phyloP scores from a whole-genome alignment of 2,329 filamentous ascomycete species.

The Clarireedia sp. region DNA sequence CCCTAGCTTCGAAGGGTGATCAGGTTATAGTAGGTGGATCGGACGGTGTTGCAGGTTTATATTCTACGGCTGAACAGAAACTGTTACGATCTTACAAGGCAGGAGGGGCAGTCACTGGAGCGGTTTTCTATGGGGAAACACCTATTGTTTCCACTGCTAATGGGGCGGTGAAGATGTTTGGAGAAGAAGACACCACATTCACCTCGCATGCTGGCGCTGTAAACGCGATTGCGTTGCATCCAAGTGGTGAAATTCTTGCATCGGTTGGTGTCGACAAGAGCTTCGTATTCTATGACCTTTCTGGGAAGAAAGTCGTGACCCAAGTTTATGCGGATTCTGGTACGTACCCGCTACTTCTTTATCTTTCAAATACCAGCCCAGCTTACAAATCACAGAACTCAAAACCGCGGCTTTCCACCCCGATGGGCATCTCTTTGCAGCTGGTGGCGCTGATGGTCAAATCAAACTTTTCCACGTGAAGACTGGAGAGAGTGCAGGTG shows the following conservation, averaged over 20 bases:
- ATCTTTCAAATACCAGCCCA: background rate
- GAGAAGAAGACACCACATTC: constrained; percentile 59
- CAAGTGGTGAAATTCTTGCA: constrained; percentile 72
- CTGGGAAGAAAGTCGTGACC: constrained; percentile 57
- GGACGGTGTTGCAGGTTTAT: constrained; percentile 62
- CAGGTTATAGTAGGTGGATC: constrained; percentile 55
- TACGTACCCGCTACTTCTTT: constrained; percentile 39
- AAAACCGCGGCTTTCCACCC: constrained; percentile 84
- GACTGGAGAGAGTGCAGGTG: constrained; percentile 61
- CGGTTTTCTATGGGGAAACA: constrained; percentile 37
- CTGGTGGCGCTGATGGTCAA: constrained; percentile 69
- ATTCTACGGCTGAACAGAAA: constrained; percentile 68
- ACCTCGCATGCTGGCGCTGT: constrained; percentile 76
- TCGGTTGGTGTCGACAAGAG: constrained; percentile 90
- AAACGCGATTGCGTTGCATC: constrained; percentile 72
- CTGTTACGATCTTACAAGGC: constrained; percentile 39
- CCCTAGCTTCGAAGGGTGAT: constrained; percentile 53
- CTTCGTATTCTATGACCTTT: constrained; percentile 80
- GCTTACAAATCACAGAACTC: constrained; percentile 21
- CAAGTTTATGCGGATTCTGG: constrained; percentile 74
- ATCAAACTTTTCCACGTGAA: constrained; percentile 88
- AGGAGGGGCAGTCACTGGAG: constrained; percentile 49
- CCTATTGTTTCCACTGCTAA: constrained; percentile 28
- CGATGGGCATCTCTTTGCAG: constrained; percentile 88
- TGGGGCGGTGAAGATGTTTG: constrained; percentile 68